These are phyloP conservation scores for Abrus precatorius DNA, from an alignment of 306 rosid genomes.

Conservation along the genomic window DNA sequence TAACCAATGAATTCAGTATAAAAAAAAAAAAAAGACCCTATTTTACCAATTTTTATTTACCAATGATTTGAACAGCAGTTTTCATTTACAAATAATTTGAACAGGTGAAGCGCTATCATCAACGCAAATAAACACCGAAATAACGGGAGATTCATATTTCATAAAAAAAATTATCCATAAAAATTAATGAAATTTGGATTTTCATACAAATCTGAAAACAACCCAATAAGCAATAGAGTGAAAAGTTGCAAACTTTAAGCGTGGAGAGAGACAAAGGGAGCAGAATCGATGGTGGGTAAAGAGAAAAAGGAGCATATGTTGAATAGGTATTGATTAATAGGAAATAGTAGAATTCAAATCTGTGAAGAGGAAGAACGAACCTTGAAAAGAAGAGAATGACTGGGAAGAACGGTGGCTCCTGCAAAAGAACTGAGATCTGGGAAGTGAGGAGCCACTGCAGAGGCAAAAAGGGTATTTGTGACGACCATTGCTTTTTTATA, in stretches of 20 bases:
- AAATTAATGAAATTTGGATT: not conserved
- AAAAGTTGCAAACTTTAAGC: constrained; percentile 12
- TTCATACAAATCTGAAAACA: constrained; percentile 25
- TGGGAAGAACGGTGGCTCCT: not conserved
- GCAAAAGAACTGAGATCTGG: constrained; percentile 47
- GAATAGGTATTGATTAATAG: not conserved
- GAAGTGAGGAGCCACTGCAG: constrained; percentile 21
- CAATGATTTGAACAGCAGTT: not conserved
- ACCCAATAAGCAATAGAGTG: constrained; percentile 10
- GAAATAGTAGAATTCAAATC: constrained; percentile 10
- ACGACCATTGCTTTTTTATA: not conserved
- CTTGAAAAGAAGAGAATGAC: constrained; percentile 14
- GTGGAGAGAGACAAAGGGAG: not conserved
- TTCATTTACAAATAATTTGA: not conserved
- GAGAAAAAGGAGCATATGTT: constrained; percentile 1
- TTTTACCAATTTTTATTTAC: not conserved
- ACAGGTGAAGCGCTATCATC: not conserved
- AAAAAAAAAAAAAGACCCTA: not conserved
- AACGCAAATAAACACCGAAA: constrained; percentile 13
- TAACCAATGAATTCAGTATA: not conserved
- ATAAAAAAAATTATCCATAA: not conserved
- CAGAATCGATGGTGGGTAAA: not conserved
- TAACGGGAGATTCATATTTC: constrained; percentile 30
- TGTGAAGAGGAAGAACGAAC: constrained; percentile 34
- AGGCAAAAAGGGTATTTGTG: constrained; percentile 12